Evolutionary conservation across 1,284 basidiomycete species (phyloP), one percentile per base, ranked within the genome.

Genomic region (Marasmius sp.): DNA sequence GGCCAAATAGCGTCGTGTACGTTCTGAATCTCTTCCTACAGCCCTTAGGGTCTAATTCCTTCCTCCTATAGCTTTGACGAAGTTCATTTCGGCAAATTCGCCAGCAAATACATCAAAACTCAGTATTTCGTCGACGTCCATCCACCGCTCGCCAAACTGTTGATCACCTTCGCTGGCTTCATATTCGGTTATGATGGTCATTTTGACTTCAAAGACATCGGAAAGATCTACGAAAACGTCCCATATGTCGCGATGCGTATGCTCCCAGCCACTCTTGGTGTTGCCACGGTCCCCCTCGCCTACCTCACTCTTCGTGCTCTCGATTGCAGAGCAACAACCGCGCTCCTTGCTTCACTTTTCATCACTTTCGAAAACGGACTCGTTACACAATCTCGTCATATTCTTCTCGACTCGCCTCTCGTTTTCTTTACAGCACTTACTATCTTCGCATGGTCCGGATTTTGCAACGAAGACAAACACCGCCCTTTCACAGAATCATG

Each of bases 171-270:
- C 33, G 92, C 93, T 7, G 95, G 87, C 0, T 97, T 92, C 72
- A 63, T 97, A 5, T 92, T 86, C 57, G 93, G 97, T n/a, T 99
- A 94, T 70, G 84, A 97, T 67, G 97, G 97, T 1, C 81, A 92
- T 53, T 98, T 98, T 73, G 95, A 98, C 74, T 99, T 99, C 76
- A 94, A 96, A 74, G 94, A 97, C 64, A 98, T 99, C 68, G 95
- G 89, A 77, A 95, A 94, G 75, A 75, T 85, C 22, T 97, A 96
- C 74, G 88, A 91, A 64, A 80, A 87, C 65, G 94, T 96, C 7
- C 97, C 97, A 1, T 99, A 98, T 72, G 88, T 98, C 64, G 92
- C 93, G 56, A 98, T 99, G 97, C 92, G 97, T 34, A 81, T 94
- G 74, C 81, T 99, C 47, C 95, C 96, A 5, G 96, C 94, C 4